phyloP scores from a whole-genome alignment of 345 rosid genomes.

The Moringa oleifera region DNA sequence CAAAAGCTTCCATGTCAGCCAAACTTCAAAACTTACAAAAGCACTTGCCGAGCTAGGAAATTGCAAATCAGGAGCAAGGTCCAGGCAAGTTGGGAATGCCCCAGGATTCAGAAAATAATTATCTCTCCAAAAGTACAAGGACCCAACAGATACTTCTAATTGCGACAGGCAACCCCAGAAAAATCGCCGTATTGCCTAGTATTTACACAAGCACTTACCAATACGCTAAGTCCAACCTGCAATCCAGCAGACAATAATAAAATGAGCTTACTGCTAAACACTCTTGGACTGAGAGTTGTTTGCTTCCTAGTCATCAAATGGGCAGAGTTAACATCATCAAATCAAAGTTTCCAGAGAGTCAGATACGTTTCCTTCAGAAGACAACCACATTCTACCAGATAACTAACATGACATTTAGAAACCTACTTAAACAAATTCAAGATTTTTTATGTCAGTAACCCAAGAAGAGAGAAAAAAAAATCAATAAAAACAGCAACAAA shows the following conservation, averaged over 20 bases:
- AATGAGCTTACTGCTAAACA: neutral
- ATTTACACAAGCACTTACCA: conserved; percentile 19
- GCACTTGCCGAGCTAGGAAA: conserved; percentile 20
- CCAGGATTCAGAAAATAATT: conserved; percentile 15
- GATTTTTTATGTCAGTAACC: too few relatives aligned
- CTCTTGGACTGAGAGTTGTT: neutral
- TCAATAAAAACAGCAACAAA: neutral
- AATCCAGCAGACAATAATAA: conserved; percentile 1
- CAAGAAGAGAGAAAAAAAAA: too few relatives aligned
- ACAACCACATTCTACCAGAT: too few relatives aligned
- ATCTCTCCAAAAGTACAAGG: conserved; percentile 28
- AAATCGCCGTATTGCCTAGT: conserved; percentile 10
- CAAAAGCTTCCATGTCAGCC: conserved; percentile 20
- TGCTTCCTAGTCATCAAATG: neutral
- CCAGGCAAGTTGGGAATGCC: conserved; percentile 17
- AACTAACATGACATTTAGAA: too few relatives aligned
- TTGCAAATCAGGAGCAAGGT: conserved; percentile 16
- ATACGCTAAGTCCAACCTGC: conserved; percentile 27
- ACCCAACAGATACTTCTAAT: conserved; percentile 12
- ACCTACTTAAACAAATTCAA: too few relatives aligned
- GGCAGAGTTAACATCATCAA: neutral
- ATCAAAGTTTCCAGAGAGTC: neutral
- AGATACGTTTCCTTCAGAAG: too few relatives aligned
- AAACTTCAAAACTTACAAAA: conserved; percentile 28
- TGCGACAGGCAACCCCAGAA: conserved; percentile 18